phyloP scores from a whole-genome alignment of 441 rosid genomes.

The Arabidopsis lyrata region DNA sequence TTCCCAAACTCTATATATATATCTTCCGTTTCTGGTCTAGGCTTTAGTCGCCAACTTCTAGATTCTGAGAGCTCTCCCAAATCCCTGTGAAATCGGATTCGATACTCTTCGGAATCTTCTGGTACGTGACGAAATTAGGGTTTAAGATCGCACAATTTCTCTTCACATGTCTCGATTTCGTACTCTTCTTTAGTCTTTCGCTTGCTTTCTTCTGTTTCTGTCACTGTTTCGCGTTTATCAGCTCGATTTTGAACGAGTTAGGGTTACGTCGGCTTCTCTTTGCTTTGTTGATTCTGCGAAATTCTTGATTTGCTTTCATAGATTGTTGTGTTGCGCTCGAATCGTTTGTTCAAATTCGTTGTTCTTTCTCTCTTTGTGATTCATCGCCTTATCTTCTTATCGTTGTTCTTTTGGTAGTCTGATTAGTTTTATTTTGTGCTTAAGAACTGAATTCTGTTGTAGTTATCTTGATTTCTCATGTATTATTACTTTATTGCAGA shows the following conservation, averaged over 20 bases:
- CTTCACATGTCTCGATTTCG: not conserved
- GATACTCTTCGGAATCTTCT: not conserved
- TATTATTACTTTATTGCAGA: not conserved
- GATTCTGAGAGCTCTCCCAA: conserved; percentile 10
- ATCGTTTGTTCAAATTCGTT: not conserved
- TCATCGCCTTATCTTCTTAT: not conserved
- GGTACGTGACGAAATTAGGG: conserved; percentile 18
- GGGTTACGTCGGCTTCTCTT: not conserved
- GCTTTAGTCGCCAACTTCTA: not conserved
- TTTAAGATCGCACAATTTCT: not conserved
- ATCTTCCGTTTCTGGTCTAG: not conserved
- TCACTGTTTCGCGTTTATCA: not conserved
- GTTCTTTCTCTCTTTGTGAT: not conserved
- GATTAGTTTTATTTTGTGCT: not conserved
- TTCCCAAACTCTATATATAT: conserved; percentile 15
- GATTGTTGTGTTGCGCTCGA: not conserved
- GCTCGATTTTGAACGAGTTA: not conserved
- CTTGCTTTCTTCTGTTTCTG: not conserved
- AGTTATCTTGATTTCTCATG: not conserved
- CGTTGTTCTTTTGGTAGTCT: not conserved
- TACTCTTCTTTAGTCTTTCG: not conserved
- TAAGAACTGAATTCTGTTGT: not conserved
- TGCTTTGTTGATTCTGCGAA: not conserved
- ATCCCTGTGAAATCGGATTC: not conserved
- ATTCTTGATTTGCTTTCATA: not conserved